Evolutionary conservation across 176 grass and related monocot genomes (phyloP), one percentile per base, ranked within the genome.

Genomic region (Chloris gayana): DNA sequence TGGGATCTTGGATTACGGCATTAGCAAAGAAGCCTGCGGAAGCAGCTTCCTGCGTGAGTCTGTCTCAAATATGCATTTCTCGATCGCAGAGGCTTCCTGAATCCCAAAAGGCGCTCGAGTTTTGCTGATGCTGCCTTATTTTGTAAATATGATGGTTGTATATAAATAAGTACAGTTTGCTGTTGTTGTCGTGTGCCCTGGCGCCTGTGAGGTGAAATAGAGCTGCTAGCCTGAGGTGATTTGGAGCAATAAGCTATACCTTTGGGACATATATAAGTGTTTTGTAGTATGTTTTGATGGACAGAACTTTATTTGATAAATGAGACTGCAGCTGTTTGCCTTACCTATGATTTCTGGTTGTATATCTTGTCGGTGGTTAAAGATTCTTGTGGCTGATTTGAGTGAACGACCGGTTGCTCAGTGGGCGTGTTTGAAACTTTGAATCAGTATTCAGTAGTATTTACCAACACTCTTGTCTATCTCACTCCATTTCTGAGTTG

Each of bases 41-140:
- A 89, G 86, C 84, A 91, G 73, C 77, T 91, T 94, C 69, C 59
- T 94, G 50, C 75, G 74, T 19, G 81, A 94, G 68, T 72, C 88
- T 5, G 67, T 67, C 33, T 63, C 84, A 7, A 85, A 87, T 59
- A 80, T 91, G 80, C 86, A 91, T 76, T 89, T 94, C 64, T 91
- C 89, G 1, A 82, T 63, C 0, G 86, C 86, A 1, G 86, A 94
- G 70, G 92, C 86, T 32, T 91, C 89, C 29, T 91, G 73, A 91
- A 69, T 91, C 85, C n/a, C 85, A 67, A 91, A 69, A 47, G 29
- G 35, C 25, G 33, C 26, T 22, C 22, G 32, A 21, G 4, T n/a
- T 47, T 56, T 70, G 47, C 67, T 4, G 62, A 46, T 35, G 62
- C 61, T 21, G 80, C 26, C 38, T 60, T 24, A 57, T 18, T 58